Conservation (phyloP, 2,329 filamentous ascomycete species). For the Coccinonectria pachysandricola region DNA sequence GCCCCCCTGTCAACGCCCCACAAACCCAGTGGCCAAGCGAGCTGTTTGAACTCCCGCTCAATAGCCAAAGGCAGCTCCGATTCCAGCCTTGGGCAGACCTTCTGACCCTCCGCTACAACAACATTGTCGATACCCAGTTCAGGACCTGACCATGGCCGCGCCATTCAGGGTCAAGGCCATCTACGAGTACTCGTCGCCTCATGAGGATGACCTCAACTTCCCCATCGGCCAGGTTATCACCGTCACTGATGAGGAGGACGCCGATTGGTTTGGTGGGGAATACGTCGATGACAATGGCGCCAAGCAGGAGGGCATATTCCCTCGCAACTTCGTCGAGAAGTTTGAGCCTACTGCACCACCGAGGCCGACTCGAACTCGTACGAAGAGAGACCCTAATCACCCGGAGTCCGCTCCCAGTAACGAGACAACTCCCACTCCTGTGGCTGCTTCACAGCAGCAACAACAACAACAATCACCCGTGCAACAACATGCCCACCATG, state of each 20-base stretch:
- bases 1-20: slow-evolving; percentile 22
- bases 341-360: slow-evolving; percentile 87
- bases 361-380: slow-evolving; percentile 64
- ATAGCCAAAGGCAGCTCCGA: slow-evolving; percentile 16
- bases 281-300: slow-evolving; percentile 67
- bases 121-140: too few relatives aligned
- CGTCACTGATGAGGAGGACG: slow-evolving; percentile 85
- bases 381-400: too few relatives aligned
- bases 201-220: slow-evolving; percentile 93
- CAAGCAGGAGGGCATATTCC: slow-evolving; percentile 81
- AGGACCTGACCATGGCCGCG: slow-evolving; percentile 61
- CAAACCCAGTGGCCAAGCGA: slow-evolving; percentile 18
- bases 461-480: too few relatives aligned
- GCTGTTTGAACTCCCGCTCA: slow-evolving; percentile 17
- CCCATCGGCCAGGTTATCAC: slow-evolving; percentile 79
- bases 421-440: slow-evolving; percentile 27
- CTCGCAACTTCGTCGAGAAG: slow-evolving; percentile 93
- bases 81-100: slow-evolving; percentile 20
- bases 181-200: slow-evolving; percentile 85
- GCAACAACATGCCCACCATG: too few relatives aligned
- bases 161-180: slow-evolving; percentile 92
- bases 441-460: too few relatives aligned
- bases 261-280: slow-evolving; percentile 87
- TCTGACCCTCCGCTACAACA: too few relatives aligned
- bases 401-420: too few relatives aligned